Percentiles rank a stretch among this genome's conserved stretches.
Conservation (phyloP, 257 asterid species). For the Dorcoceras hygrometricum region DNA sequence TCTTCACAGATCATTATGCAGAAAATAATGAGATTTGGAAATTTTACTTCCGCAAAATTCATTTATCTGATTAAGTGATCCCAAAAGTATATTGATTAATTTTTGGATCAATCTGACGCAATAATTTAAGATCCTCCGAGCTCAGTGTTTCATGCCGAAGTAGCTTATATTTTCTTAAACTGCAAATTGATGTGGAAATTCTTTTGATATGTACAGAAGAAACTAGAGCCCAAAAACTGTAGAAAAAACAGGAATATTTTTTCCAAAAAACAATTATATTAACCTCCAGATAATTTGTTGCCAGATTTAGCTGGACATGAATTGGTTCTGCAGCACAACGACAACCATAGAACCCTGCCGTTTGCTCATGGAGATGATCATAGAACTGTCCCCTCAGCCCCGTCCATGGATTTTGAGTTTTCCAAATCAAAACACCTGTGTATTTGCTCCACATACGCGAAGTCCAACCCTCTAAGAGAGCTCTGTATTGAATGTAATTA, state of each 20-base stretch:
- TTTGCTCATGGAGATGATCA: slow-evolving; percentile 95
- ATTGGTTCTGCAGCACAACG: slow-evolving; percentile 92
- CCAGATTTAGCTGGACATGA: slow-evolving; percentile 90
- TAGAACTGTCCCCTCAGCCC: slow-evolving; percentile 97
- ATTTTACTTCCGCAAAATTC: too few relatives aligned
- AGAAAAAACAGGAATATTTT: background rate
- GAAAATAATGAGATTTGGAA: background rate
- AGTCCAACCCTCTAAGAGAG: slow-evolving; percentile 97
- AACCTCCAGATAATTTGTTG: slow-evolving; percentile 73
- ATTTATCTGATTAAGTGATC: too few relatives aligned
- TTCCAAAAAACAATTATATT: slow-evolving; percentile 7
- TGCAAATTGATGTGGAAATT: background rate
- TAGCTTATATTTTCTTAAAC: background rate
- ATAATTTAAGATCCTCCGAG: too few relatives aligned
- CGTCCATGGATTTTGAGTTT: slow-evolving; percentile 99
- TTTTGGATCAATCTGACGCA: too few relatives aligned
- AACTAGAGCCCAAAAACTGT: background rate
- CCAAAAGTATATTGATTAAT: too few relatives aligned
- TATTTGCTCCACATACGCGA: slow-evolving; percentile 96
- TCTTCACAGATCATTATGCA: background rate
- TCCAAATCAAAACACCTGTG: slow-evolving; percentile 96
- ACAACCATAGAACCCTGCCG: slow-evolving; percentile 97
- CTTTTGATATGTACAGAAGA: background rate
- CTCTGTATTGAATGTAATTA: slow-evolving; percentile 90
- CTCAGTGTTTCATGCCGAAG: background rate